Conservation (phyloP, 768 basidiomycete genomes). For the Leucosporidium creatinivorum region DNA sequence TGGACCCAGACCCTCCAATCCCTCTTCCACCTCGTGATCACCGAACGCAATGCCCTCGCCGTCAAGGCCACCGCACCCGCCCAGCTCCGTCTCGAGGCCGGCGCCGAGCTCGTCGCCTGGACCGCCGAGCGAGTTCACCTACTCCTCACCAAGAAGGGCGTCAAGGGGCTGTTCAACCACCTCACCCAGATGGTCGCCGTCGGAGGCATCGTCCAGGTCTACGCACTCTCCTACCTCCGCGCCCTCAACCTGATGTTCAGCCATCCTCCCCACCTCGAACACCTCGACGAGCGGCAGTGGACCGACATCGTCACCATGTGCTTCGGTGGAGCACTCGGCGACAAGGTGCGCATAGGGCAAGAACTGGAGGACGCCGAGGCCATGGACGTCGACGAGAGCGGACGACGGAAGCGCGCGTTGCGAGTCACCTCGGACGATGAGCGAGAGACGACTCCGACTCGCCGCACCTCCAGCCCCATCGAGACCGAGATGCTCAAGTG, state of each 20-base stretch:
- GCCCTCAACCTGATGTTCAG: conserved; percentile 59
- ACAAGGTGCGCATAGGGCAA: conserved; percentile 40
- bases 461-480: conserved; percentile 43
- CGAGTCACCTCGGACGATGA: neutral
- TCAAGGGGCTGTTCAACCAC: conserved; percentile 58
- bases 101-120: conserved; percentile 63
- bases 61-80: conserved; percentile 46
- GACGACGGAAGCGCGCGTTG: neutral
- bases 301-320: conserved; percentile 57
- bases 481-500: conserved; percentile 59
- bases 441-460: neutral
- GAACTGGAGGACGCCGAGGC: conserved; percentile 36
- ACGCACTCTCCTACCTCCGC: conserved; percentile 76
- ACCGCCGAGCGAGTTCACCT: conserved; percentile 59
- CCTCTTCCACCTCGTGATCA: conserved; percentile 58
- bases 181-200: conserved; percentile 56
- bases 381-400: conserved; percentile 40
- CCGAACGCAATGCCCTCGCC: conserved; percentile 53
- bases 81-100: conserved; percentile 56
- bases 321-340: conserved; percentile 70
- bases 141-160: conserved; percentile 52
- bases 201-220: conserved; percentile 51
- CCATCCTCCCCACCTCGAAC: conserved; percentile 70
- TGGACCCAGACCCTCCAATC: conserved; percentile 50
- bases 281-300: conserved; percentile 62